These are phyloP conservation scores for Pseudonitzschia pungens DNA, from an alignment of 108 stramenopile genomes.

Conservation along the genomic window DNA sequence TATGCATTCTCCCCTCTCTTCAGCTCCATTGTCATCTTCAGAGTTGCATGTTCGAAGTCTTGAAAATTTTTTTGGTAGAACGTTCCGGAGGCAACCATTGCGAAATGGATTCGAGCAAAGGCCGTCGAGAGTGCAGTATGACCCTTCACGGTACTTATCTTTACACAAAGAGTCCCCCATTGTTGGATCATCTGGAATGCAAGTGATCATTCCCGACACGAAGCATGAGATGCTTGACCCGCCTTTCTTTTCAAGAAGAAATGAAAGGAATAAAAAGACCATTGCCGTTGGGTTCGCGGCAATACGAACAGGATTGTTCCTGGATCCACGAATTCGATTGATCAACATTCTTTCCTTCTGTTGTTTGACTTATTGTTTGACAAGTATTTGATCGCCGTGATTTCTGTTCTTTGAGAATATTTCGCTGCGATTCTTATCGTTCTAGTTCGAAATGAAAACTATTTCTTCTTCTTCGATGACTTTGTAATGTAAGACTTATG, in stretches of 20 bases:
- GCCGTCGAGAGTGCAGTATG: conserved; percentile 8
- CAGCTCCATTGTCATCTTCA: conserved; percentile 8
- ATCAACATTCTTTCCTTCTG: too few relatives aligned
- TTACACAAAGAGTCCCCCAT: conserved; percentile 14
- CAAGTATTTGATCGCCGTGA: too few relatives aligned
- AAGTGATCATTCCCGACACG: not conserved
- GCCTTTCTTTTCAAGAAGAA: too few relatives aligned
- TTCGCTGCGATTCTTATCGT: too few relatives aligned
- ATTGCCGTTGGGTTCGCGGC: too few relatives aligned
- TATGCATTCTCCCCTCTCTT: not conserved
- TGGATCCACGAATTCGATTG: too few relatives aligned
- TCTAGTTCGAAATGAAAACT: too few relatives aligned
- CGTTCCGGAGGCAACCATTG: conserved; percentile 32
- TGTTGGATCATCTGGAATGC: not conserved
- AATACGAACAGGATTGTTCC: too few relatives aligned
- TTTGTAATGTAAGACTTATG: too few relatives aligned
- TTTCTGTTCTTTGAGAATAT: too few relatives aligned
- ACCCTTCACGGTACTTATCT: conserved; percentile 5
- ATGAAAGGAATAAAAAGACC: not conserved
- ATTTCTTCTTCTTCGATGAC: too few relatives aligned
- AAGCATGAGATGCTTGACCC: not conserved
- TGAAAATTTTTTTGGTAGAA: not conserved
- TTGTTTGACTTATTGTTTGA: too few relatives aligned
- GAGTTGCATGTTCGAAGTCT: conserved; percentile 21
- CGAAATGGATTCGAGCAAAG: conserved; percentile 43